phyloP scores from a whole-genome alignment of 2,329 filamentous ascomycete species.

The Fusarium albosuccineum region DNA sequence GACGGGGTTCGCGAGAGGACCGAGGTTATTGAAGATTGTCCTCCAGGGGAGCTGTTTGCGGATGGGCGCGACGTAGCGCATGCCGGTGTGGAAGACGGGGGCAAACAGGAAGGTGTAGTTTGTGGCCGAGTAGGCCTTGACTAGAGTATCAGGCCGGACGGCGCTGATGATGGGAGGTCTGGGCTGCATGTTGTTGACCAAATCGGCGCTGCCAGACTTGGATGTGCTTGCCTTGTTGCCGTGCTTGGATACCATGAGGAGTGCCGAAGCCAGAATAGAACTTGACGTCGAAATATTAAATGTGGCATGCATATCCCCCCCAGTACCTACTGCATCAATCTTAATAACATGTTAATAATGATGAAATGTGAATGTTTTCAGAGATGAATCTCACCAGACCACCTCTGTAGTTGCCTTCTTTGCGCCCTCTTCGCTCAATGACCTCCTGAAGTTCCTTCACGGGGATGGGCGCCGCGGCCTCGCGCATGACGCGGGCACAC shows the following conservation, averaged over 20 bases:
- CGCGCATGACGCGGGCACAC: conserved; percentile 86
- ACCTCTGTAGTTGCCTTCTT: conserved; percentile 82
- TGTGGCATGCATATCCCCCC: conserved; percentile 95
- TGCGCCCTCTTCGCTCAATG: conserved; percentile 70
- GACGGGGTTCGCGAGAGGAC: conserved; percentile 91
- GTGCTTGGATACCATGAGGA: conserved; percentile 92
- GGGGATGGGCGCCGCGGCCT: conserved; percentile 81
- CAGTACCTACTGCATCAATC: conserved; percentile 78
- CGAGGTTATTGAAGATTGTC: conserved; percentile 97
- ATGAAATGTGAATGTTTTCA: no score
- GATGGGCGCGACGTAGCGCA: conserved; percentile 88
- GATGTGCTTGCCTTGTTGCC: conserved; percentile 96
- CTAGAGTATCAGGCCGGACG: conserved; percentile 78
- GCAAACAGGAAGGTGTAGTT: conserved; percentile 98
- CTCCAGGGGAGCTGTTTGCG: conserved; percentile 91
- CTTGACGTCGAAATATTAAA: conserved; percentile 99
- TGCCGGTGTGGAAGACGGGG: conserved; percentile 95
- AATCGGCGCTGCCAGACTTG: conserved; percentile 93
- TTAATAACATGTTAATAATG: conserved; percentile 15
- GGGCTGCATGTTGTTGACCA: conserved; percentile 81
- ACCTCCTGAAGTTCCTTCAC: conserved; percentile 70
- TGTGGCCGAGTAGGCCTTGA: conserved; percentile 78
- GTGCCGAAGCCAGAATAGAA: conserved; percentile 90
- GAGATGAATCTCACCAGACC: conserved; percentile 75
- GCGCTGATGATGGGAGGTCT: conserved; percentile 79